Base-by-base conservation (phyloP, 1,139 yeast genomes). In the Hansenula lynferdii region DNA sequence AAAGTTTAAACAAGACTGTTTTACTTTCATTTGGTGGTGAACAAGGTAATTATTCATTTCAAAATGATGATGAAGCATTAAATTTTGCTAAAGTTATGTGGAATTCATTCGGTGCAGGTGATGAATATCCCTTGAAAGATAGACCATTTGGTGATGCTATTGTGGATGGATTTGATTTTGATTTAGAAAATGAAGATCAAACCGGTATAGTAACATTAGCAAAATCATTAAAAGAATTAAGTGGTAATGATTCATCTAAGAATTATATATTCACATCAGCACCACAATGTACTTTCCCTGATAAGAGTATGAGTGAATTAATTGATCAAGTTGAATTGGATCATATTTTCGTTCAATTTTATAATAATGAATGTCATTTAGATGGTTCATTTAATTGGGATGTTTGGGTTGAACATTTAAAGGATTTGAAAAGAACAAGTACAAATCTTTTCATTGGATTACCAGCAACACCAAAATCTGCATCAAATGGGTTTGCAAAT, bases 231-330 rank as follows among this genome's bases (percentile, higher is more conserved):
- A 37, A 39, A 31, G 22, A 27, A 2, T 18, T 42, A 6, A 10
- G 37, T n/a, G 28, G 33, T 4, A 17, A 23, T 5, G 31, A 40
- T 11, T 46, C 47, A 0, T 19, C 62, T 58, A 37, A 78, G 54
- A 49, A 60, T 6, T 85, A 80, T 62, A 80, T 77, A 52, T 67
- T 85, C 42, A 74, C 89, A 33, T 90, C 95, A 36, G 94, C 95
- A 38, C 96, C 96, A 17, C 95, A 86, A 62, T 86, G 96, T 64
- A 80, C 77, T 3, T 81, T 77, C 55, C 95, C 95, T 6, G 95
- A 86, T 61, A 76, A 75, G 8, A 73, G 78, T 36, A 73, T 78
- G 38, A 85, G 85, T 38, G 69, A 71, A 26, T 62, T 82, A 14
- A 65, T 86, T 46, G 65, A 67, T 20, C 57, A 67, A 14, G 72